Percentiles rank a stretch among this genome's conserved stretches.
These are phyloP conservation scores for Fusarium keratoplasticum DNA, from an alignment of 2,329 filamentous ascomycete genomes.

Conservation along the genomic window DNA sequence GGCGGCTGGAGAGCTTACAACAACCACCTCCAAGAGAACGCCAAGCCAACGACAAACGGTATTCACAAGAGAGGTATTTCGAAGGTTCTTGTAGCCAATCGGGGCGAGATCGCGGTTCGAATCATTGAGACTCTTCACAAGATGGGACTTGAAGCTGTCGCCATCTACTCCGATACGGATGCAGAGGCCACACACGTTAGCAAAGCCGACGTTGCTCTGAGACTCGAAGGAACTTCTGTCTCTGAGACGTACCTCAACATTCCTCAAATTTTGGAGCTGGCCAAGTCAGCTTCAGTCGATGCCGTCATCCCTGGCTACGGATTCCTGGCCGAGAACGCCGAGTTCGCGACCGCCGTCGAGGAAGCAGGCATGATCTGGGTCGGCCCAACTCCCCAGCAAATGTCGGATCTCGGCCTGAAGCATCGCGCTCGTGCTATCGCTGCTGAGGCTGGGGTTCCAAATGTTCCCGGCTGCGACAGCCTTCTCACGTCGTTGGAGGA, in stretches of 20 bases:
- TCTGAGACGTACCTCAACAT: slow-evolving; percentile 73
- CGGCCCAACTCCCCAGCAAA: slow-evolving; percentile 64
- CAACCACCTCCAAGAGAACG: neutral
- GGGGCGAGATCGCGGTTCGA: slow-evolving; percentile 72
- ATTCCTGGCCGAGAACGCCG: slow-evolving; percentile 72
- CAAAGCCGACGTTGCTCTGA: slow-evolving; percentile 74
- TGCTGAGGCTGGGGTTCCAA: slow-evolving; percentile 44
- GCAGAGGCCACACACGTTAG: slow-evolving; percentile 75
- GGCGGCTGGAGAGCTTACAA: slow-evolving; percentile 49
- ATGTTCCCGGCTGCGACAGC: slow-evolving; percentile 49
- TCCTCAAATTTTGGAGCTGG: slow-evolving; percentile 67
- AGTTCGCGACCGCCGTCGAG: slow-evolving; percentile 66
- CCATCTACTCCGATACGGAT: slow-evolving; percentile 75
- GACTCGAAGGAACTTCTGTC: slow-evolving; percentile 63
- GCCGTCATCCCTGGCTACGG: slow-evolving; percentile 76
- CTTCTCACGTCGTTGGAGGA: slow-evolving; percentile 45
- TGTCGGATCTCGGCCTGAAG: slow-evolving; percentile 53
- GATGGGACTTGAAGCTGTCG: slow-evolving; percentile 75
- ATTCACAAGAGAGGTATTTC: slow-evolving; percentile 24
- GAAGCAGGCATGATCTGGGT: slow-evolving; percentile 68
- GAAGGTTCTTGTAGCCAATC: slow-evolving; percentile 74
- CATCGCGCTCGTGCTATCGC: slow-evolving; percentile 52
- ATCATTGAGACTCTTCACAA: slow-evolving; percentile 75
- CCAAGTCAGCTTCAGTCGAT: slow-evolving; percentile 60
- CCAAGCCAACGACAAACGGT: neutral